Conservation (phyloP, 1,284 basidiomycete genomes). For the Anthracocystis panici-leucophaei region DNA sequence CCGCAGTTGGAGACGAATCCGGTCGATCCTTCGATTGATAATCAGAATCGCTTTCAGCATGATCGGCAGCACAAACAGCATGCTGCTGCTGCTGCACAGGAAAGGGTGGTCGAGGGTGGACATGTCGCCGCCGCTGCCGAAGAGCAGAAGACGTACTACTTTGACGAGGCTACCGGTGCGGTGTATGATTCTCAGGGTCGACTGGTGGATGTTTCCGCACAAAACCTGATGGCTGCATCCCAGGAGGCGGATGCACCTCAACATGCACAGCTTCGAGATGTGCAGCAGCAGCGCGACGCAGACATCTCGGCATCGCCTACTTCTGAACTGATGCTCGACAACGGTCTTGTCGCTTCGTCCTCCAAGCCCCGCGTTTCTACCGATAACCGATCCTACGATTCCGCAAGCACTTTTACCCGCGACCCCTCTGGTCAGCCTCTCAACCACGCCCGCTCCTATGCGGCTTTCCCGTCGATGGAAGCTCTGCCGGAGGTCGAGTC, state of each 20-base stretch:
- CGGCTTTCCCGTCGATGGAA: conserved; percentile 54
- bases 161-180: conserved; percentile 62
- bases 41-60: conserved; percentile 36
- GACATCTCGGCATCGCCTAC: conserved; percentile 10
- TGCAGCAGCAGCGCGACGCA: conserved; percentile 6
- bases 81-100: not conserved
- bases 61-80: conserved; percentile 6
- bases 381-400: conserved; percentile 51
- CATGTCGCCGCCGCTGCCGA: conserved; percentile 17
- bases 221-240: conserved; percentile 11
- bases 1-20: conserved; percentile 48
- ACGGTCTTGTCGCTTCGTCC: conserved; percentile 7
- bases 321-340: conserved; percentile 34
- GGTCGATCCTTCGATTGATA: conserved; percentile 50
- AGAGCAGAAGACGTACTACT: conserved; percentile 61
- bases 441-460: conserved; percentile 47
- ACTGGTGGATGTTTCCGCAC: conserved; percentile 55
- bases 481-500: conserved; percentile 52
- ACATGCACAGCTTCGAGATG: conserved; percentile 12
- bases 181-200: conserved; percentile 62
- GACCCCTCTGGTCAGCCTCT: conserved; percentile 33
- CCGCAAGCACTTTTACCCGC: conserved; percentile 36
- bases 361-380: conserved; percentile 25
- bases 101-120: not conserved
- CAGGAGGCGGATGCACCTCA: not conserved